Conservation (phyloP, 345 rosid genomes). For the Streptanthus diversifolius region DNA sequence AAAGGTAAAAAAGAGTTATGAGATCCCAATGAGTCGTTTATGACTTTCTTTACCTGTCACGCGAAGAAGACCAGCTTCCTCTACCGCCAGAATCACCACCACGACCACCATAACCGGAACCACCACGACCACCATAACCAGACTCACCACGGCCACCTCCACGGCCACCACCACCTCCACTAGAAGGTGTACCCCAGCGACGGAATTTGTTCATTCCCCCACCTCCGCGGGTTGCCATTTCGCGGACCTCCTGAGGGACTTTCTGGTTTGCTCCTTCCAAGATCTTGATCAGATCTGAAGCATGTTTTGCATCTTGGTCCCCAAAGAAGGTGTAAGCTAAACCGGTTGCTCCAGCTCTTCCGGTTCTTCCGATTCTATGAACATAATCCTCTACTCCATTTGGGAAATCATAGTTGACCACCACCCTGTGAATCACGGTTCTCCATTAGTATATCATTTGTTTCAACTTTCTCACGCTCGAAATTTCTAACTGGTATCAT, state of each 20-base stretch:
- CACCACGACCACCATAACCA: slow-evolving; percentile 43
- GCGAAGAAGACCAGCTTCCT: slow-evolving; percentile 49
- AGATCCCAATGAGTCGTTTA: neutral
- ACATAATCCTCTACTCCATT: slow-evolving; percentile 97
- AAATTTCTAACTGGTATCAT: neutral
- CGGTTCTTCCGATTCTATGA: slow-evolving; percentile 96
- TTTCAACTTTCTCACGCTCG: neutral
- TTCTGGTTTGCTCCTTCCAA: slow-evolving; percentile 86
- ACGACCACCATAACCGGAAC: slow-evolving; percentile 51
- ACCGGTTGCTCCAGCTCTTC: slow-evolving; percentile 97
- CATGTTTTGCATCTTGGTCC: slow-evolving; percentile 85
- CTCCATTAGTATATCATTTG: neutral
- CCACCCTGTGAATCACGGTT: slow-evolving; percentile 58
- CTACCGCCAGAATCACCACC: slow-evolving; percentile 45
- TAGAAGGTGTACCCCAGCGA: slow-evolving; percentile 66
- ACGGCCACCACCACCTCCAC: slow-evolving; percentile 51
- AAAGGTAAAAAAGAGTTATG: neutral
- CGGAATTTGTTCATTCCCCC: slow-evolving; percentile 61
- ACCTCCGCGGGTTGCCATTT: slow-evolving; percentile 70
- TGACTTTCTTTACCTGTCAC: slow-evolving; percentile 53
- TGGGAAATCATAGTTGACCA: slow-evolving; percentile 92
- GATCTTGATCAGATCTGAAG: slow-evolving; percentile 78
- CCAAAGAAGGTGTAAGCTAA: slow-evolving; percentile 78
- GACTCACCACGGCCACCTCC: slow-evolving; percentile 48
- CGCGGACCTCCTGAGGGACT: slow-evolving; percentile 79